Percentiles rank a stretch among this genome's conserved stretches.
phyloP scores from a whole-genome alignment of 129 eudicot species.

The Helianthus annuus region DNA sequence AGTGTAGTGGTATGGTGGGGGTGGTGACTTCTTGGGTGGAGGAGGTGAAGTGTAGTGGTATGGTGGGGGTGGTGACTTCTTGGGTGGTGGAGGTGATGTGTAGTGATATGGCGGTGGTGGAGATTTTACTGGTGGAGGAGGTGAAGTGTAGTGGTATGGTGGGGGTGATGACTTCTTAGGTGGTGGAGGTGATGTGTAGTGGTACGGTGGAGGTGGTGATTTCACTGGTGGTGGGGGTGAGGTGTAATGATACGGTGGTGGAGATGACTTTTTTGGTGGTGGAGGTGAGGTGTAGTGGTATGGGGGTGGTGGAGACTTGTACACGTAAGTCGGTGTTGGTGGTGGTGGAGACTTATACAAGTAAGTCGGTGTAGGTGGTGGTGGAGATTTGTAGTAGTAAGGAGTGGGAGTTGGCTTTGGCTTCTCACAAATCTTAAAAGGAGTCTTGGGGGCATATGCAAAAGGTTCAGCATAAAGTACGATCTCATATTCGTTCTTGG shows the following conservation, averaged over 20 bases:
- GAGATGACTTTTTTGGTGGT: conserved; percentile 25
- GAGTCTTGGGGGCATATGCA: conserved; percentile 61
- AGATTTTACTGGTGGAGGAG: conserved; percentile 2
- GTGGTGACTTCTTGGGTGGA: conserved; percentile 20
- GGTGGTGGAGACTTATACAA: conserved; percentile 35
- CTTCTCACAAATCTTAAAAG: conserved; percentile 43
- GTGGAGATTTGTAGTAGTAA: conserved; percentile 35
- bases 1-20: conserved; percentile 22
- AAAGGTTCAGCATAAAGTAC: conserved; percentile 61
- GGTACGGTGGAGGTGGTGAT: conserved; percentile 3
- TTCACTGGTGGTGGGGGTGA: conserved; percentile 3
- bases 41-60: conserved; percentile 33
- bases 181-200: conserved; percentile 21
- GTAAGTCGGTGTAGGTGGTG: conserved; percentile 34
- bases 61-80: conserved; percentile 6
- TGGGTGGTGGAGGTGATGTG: conserved; percentile 33
- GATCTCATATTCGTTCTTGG: conserved; percentile 46
- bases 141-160: conserved; percentile 25
- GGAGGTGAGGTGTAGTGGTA: conserved; percentile 31
- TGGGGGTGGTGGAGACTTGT: conserved; percentile 31
- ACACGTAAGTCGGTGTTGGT: conserved; percentile 28
- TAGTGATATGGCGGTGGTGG: conserved; percentile 29
- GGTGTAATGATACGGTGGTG: conserved; percentile 1
- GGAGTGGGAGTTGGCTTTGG: conserved; percentile 29
- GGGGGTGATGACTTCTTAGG: not conserved